phyloP scores from a whole-genome alignment of 2,329 filamentous ascomycete genomes.

The Mariannaea elegans region DNA sequence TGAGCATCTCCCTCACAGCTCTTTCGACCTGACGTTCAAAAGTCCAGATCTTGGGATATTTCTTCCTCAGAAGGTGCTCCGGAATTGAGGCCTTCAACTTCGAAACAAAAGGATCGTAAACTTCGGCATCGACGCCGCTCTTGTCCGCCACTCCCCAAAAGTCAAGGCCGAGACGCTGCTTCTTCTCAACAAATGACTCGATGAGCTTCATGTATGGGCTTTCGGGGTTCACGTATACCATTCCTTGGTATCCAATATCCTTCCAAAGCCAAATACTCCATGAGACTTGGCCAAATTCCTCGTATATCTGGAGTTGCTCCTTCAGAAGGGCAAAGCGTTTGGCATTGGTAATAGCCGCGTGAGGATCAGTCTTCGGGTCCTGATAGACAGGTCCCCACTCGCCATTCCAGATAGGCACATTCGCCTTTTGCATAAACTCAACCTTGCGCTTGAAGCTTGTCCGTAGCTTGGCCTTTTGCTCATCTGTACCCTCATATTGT shows the following conservation, averaged over 20 bases:
- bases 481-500: slow-evolving; percentile 49
- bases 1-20: slow-evolving; percentile 48
- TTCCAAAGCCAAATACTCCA: slow-evolving; percentile 72
- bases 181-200: slow-evolving; percentile 63
- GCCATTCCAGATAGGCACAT: slow-evolving; percentile 57
- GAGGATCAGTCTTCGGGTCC: slow-evolving; percentile 45
- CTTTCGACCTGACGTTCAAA: slow-evolving; percentile 61
- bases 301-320: slow-evolving; percentile 52
- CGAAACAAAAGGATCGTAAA: slow-evolving; percentile 50
- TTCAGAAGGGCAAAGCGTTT: slow-evolving; percentile 53
- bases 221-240: slow-evolving; percentile 58
- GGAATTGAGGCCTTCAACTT: slow-evolving; percentile 54
- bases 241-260: slow-evolving; percentile 65
- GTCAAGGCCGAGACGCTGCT: slow-evolving; percentile 61
- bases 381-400: slow-evolving; percentile 64
- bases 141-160: slow-evolving; percentile 57
- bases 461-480: slow-evolving; percentile 54
- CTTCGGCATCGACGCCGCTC: slow-evolving; percentile 34
- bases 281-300: slow-evolving; percentile 43
- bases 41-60: slow-evolving; percentile 60
- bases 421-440: slow-evolving; percentile 51
- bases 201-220: slow-evolving; percentile 61
- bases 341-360: slow-evolving; percentile 49
- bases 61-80: slow-evolving; percentile 51
- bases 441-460: slow-evolving; percentile 53